Base-by-base conservation (phyloP, 495 filamentous ascomycete species). In the Choiromyces venosus region DNA sequence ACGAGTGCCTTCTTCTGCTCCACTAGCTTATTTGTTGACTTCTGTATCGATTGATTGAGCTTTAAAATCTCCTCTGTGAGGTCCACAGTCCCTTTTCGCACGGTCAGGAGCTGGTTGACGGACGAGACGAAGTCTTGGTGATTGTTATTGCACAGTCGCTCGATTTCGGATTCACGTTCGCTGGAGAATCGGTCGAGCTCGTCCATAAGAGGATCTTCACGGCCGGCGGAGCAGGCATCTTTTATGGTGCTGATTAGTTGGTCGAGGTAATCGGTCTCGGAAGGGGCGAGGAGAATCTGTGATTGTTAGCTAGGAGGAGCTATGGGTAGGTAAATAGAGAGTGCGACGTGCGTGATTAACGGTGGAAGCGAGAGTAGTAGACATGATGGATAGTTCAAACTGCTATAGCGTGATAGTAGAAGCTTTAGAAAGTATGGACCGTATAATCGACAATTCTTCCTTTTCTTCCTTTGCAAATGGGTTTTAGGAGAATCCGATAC, bases 61-160 rank as follows among this genome's bases (percentile, higher is more conserved):
- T 91, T 87, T 73, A 98, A 85, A 73, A 97, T 97, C 82, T 98
- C 93, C n/a, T 90, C 87, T 0, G 94, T 97, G 71, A 99, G 83
- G 67, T 87, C 86, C 8, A 94, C 92, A 0, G 94, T 96, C 18
- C 93, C 94, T 82, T 96, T 91, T 67, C 94, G 89, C 29, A 97
- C 93, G 52, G 90, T 88, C 71, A 97, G 92, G 29, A 99, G 88
- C 77, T 96, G 92, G 79, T 94, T 95, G 76, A 98, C 92, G 9
- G 94, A 97, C 35, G 85, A 88, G 40, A 98, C 90, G 80, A 99
- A 99, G 72, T 97, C 95, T 79, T 98, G 94, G 81, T 97, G 95
- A 78, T 97, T 97, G 40, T 89, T 92, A 80, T 94, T 91, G 81
- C 95, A 97, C 74, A 99, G 95, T 18, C 88, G 87, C 83, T 99